Base-by-base conservation (phyloP, 768 basidiomycete species). In the Coprinopsis strossmayeri region DNA sequence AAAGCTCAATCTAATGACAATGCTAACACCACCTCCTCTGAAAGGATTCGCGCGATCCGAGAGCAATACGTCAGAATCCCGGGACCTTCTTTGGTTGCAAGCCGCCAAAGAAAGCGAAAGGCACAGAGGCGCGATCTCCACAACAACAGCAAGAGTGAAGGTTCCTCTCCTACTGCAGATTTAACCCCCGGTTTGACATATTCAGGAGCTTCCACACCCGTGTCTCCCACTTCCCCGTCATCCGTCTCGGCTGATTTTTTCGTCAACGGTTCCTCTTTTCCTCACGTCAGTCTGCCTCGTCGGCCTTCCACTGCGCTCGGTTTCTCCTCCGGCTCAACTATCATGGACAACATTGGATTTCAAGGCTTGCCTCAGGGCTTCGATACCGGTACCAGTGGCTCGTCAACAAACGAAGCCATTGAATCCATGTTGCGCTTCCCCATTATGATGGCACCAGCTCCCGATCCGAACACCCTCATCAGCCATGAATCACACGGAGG, bases 71-170 rank as follows among this genome's bases (percentile, higher is more conserved):
- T 62, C 13, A 52, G 56, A 3, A 60, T 69, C 35, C 38, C 52
- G 21, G 69, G 69, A 3, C 65, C 68, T n/a, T 61, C 72, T 17
- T 59, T 62, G 15, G 54, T 61, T n/a, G 64, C 66, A 13, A 54
- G 62, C 17, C 69, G 69, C 24, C 62, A 59, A 38, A 55, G 66
- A 51, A 65, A 63, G 45, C 46, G 53, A 24, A 66, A 61, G 57
- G 49, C 63, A 45, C 56, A 42, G n/a, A 30, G 44, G 10, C 21
- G n/a, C 13, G 53, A 46, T 21, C 46, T 45, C 43, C 49, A 55
- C 32, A 53, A 57, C 20, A 37, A 51, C 37, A 53, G 55, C n/a
- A 30, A 46, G 17, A 35, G 21, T 34, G 28, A 37, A n/a, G n/a
- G n/a, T n/a, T n/a, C 17, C 11, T 30, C 24, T 23, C 32, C 35